These are phyloP conservation scores for Xylaria intraflava DNA, from an alignment of 495 filamentous ascomycete genomes.

Conservation along the genomic window DNA sequence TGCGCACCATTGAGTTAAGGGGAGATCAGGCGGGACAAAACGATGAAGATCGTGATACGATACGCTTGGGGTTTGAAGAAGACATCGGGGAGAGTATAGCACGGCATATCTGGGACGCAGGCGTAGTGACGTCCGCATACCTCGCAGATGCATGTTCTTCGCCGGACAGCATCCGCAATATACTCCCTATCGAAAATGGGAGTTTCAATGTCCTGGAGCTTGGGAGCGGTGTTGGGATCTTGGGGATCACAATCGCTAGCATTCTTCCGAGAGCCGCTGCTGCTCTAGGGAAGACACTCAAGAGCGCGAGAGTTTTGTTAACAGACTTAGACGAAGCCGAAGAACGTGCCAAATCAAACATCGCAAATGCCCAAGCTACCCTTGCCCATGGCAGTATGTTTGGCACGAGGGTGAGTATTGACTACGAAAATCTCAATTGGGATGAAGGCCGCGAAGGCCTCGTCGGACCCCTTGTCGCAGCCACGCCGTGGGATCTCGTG, in stretches of 20 bases:
- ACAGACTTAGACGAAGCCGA: slow-evolving; percentile 80
- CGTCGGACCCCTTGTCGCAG: slow-evolving; percentile 31
- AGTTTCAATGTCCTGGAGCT: slow-evolving; percentile 63
- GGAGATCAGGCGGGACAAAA: slow-evolving; percentile 15
- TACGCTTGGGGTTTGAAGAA: slow-evolving; percentile 56
- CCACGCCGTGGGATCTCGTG: slow-evolving; percentile 58
- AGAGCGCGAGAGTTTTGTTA: slow-evolving; percentile 49
- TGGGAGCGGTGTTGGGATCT: slow-evolving; percentile 77
- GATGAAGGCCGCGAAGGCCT: slow-evolving; percentile 31
- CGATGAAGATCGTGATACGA: background rate
- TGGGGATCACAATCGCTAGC: slow-evolving; percentile 68
- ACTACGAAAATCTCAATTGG: slow-evolving; percentile 74
- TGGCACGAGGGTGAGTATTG: slow-evolving; percentile 27
- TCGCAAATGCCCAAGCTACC: slow-evolving; percentile 20
- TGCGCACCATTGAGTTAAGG: slow-evolving; percentile 32
- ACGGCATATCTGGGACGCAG: slow-evolving; percentile 80
- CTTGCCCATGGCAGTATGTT: slow-evolving; percentile 1
- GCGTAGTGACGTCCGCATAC: slow-evolving; percentile 32
- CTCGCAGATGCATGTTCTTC: slow-evolving; percentile 28
- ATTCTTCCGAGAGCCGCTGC: slow-evolving; percentile 34
- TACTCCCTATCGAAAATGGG: slow-evolving; percentile 8
- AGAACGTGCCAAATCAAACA: slow-evolving; percentile 40
- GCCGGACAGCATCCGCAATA: background rate
- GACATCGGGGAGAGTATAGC: slow-evolving; percentile 95
- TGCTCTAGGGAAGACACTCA: slow-evolving; percentile 7